Evolutionary conservation across 2,329 filamentous ascomycete species (phyloP).

Genomic region (Sclerotinia glacialis): DNA sequence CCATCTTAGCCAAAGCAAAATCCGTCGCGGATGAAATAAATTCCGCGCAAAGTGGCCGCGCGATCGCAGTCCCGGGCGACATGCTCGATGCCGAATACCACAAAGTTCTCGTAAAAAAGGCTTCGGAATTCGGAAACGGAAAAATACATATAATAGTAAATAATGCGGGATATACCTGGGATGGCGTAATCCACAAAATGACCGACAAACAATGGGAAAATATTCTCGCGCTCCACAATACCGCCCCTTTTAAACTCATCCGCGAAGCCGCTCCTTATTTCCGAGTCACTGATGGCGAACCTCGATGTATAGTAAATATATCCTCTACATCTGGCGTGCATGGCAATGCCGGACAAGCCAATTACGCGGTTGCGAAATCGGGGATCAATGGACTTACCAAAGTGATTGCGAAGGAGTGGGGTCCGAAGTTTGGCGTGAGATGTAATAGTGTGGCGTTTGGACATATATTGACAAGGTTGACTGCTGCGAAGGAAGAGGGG

Average conservation of each 20-base stretch:
- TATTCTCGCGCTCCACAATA: slow-evolving; percentile 79
- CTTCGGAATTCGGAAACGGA: slow-evolving; percentile 76
- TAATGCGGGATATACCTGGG: slow-evolving; percentile 91
- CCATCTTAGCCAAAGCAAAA: slow-evolving; percentile 59
- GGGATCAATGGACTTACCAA: slow-evolving; percentile 81
- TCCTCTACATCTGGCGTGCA: slow-evolving; percentile 77
- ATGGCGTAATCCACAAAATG: slow-evolving; percentile 90
- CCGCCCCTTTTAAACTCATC: slow-evolving; percentile 80
- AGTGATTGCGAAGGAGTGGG: slow-evolving; percentile 91
- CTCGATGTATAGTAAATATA: slow-evolving; percentile 79
- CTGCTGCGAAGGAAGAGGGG: slow-evolving; percentile 79
- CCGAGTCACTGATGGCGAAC: slow-evolving; percentile 77
- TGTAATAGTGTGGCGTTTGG: slow-evolving; percentile 85
- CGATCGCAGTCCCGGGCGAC: slow-evolving; percentile 73
- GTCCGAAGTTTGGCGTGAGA: slow-evolving; percentile 75
- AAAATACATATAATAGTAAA: slow-evolving; percentile 92
- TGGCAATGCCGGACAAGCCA: slow-evolving; percentile 87
- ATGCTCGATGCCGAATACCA: slow-evolving; percentile 71
- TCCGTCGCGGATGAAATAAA: slow-evolving; percentile 70
- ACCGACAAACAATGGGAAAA: slow-evolving; percentile 90
- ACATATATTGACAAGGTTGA: slow-evolving; percentile 74
- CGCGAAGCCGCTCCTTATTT: slow-evolving; percentile 82
- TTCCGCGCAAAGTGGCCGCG: slow-evolving; percentile 53
- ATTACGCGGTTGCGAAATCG: slow-evolving; percentile 83
- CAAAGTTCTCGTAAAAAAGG: slow-evolving; percentile 65